phyloP scores from a whole-genome alignment of 225 moss, liverwort and hornwort species.

The Thuidium tamariscinum region DNA sequence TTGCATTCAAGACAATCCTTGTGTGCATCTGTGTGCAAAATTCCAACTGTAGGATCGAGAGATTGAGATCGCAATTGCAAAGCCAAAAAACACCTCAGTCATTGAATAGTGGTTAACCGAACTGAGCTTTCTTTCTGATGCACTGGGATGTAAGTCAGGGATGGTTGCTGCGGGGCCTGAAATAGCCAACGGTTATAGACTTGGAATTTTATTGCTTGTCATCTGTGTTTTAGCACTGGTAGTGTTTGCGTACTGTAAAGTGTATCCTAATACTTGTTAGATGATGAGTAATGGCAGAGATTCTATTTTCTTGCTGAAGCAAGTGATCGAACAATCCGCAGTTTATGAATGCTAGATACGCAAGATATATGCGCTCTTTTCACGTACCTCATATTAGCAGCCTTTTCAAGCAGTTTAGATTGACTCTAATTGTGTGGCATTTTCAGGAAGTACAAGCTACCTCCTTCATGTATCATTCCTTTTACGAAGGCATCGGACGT shows the following conservation, averaged over 20 bases:
- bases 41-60: background rate
- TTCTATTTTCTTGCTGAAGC: background rate
- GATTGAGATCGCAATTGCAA: background rate
- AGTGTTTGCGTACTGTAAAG: background rate
- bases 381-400: background rate
- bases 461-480: conserved; percentile 62
- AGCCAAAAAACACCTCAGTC: background rate
- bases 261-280: background rate
- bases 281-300: background rate
- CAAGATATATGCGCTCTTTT: background rate
- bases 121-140: background rate
- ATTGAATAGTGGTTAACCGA: background rate
- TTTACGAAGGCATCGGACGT: conserved; percentile 65
- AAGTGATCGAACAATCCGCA: background rate
- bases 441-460: conserved; percentile 54
- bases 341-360: background rate
- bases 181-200: background rate
- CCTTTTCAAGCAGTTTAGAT: background rate
- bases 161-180: background rate
- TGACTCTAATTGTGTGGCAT: background rate
- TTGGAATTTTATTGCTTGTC: background rate
- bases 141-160: background rate
- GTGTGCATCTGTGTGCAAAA: background rate
- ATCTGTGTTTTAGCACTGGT: background rate
- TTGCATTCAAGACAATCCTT: background rate